Conservation (phyloP, 176 grass and related monocot genomes). For the Puya raimondii region DNA sequence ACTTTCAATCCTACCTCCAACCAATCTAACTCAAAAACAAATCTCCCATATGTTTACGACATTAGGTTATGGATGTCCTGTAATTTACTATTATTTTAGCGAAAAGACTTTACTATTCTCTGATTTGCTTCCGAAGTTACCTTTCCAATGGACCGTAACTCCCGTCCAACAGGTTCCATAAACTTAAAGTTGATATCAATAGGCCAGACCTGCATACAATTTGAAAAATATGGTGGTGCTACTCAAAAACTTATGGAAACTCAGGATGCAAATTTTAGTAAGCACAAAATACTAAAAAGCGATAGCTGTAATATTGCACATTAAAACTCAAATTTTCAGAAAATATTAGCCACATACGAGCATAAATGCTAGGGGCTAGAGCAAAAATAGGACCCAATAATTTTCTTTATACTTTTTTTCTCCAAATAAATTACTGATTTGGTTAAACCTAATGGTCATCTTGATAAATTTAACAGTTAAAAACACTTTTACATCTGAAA, state of each 20-base stretch:
- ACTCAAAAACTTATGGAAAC: constrained; percentile 1
- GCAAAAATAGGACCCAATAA: too few species aligned
- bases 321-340: background rate
- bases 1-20: too few species aligned
- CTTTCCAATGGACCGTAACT: constrained; percentile 67
- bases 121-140: constrained; percentile 18
- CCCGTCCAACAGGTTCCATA: constrained; percentile 60
- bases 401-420: too few species aligned
- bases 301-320: background rate
- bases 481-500: too few species aligned
- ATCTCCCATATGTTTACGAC: too few species aligned
- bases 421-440: background rate
- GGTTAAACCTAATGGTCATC: too few species aligned
- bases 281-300: constrained; percentile 6
- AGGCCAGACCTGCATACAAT: constrained; percentile 73
- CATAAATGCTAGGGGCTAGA: too few species aligned
- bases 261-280: background rate
- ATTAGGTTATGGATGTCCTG: too few species aligned
- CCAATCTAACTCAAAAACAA: too few species aligned
- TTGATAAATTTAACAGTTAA: too few species aligned
- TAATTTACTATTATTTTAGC: too few species aligned
- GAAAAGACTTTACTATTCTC: too few species aligned
- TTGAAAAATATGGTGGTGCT: background rate
- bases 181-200: constrained; percentile 80
- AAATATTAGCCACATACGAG: background rate